Percentiles rank a stretch among this genome's conserved stretches.
These are phyloP conservation scores for Geosmithia putterillii DNA, from an alignment of 2,329 filamentous ascomycete genomes.

Conservation along the genomic window DNA sequence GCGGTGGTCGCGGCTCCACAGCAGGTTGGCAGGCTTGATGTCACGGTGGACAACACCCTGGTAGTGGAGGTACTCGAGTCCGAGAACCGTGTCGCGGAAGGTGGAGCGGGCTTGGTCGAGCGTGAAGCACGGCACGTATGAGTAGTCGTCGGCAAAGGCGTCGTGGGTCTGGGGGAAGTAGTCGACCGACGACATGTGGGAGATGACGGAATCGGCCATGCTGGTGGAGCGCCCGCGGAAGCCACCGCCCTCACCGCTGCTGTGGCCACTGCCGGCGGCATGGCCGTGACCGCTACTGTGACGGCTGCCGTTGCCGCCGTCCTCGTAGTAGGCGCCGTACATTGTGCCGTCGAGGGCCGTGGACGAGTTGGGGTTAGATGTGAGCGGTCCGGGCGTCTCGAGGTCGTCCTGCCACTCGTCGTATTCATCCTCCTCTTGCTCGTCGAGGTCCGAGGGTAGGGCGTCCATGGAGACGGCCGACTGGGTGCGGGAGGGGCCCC, in stretches of 20 bases:
- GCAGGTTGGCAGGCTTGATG: slow-evolving; percentile 80
- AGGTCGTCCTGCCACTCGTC: slow-evolving; percentile 30
- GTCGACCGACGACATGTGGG: slow-evolving; percentile 56
- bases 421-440: slow-evolving; percentile 7
- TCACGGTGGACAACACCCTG: slow-evolving; percentile 76
- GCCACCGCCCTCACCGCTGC: slow-evolving; percentile 49
- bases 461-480: slow-evolving; percentile 26
- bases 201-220: slow-evolving; percentile 64
- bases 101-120: slow-evolving; percentile 69
- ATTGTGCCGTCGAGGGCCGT: slow-evolving; percentile 64
- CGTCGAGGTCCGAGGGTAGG: slow-evolving; percentile 16
- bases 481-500: slow-evolving; percentile 30
- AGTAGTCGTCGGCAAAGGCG: slow-evolving; percentile 72
- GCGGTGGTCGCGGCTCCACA: slow-evolving; percentile 72
- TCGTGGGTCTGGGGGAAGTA: slow-evolving; percentile 46
- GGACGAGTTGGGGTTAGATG: slow-evolving; percentile 37
- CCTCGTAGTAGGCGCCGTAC: slow-evolving; percentile 58
- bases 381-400: slow-evolving; percentile 38
- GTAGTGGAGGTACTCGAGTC: slow-evolving; percentile 85
- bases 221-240: slow-evolving; percentile 63
- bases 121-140: slow-evolving; percentile 88
- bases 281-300: slow-evolving; percentile 28
- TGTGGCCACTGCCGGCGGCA: slow-evolving; percentile 67
- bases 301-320: slow-evolving; percentile 12
- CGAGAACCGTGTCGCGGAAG: slow-evolving; percentile 86